Base-by-base conservation (phyloP, 2,329 filamentous ascomycete species). In the Monosporascus ibericus region DNA sequence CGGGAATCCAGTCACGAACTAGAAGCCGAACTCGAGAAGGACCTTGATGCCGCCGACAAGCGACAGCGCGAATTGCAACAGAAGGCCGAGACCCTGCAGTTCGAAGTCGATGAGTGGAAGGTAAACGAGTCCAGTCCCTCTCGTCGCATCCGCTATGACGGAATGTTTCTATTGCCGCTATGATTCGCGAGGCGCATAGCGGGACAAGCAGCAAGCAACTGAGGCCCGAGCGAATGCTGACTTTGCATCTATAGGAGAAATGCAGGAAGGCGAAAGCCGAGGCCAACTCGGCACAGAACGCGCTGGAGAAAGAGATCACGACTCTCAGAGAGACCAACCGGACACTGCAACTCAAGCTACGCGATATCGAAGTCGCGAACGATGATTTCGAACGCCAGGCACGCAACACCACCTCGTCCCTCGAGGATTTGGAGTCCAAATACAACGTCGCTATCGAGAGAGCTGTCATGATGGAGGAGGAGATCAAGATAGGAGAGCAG, bases 41-140 rank as follows among this genome's bases (percentile, higher is more conserved):
- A 99, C 69, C 86, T 99, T 52, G 92, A 97, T 64, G 87, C 90
- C 44, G 92, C 92, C 44, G 94, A 99, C 77, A 95, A 95, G 75
- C 84, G 91, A 63, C 92, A 97, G 74, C 82, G 91, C 58, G 78
- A 85, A 58, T 73, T 96, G 62, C 86, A 92, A 69, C 87, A 95
- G 70, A 95, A 92, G 75, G 87, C 90, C 1, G 92, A 97, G 70
- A 81, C 79, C 38, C 71, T 95, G 57, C 84, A 81, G 48, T 99
- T 90, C 66, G 92, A 97, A 70, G 92, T 94, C 1, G 91, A 97
- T 53, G 94, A 99, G 73, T 99, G 94, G 94, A 97, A 97, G 85
- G 91, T 92, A 75, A 70, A 81, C 62, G 36, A 17, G n/a, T 48
- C n/a, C 9, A 34, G 30, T 5, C 30, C 30, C 5, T 34, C 30